phyloP scores from a whole-genome alignment of 345 rosid species.

The Jatropha curcas region DNA sequence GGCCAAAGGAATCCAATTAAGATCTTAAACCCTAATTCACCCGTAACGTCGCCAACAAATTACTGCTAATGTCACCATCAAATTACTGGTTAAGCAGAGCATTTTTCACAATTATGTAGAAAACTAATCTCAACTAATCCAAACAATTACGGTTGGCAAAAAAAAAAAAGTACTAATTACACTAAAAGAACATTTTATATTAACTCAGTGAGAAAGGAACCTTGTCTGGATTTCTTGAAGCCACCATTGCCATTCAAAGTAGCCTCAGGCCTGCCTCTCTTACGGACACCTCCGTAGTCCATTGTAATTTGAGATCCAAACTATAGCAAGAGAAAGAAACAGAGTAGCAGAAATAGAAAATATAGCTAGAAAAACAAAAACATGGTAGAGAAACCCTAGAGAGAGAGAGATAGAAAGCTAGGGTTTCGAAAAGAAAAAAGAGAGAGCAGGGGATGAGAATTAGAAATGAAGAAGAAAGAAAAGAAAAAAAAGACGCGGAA shows the following conservation, averaged over 20 bases:
- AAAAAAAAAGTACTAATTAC: no score
- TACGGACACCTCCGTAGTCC: conserved; percentile 27
- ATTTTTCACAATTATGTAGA: no score
- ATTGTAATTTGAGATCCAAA: conserved; percentile 8
- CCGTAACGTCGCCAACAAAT: no score
- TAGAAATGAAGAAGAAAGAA: neutral
- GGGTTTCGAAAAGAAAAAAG: conserved; percentile 17
- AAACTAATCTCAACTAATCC: neutral
- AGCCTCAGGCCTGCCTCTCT: conserved; percentile 52
- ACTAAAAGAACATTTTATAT: neutral
- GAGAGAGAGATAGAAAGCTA: conserved; percentile 2
- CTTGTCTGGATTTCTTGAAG: conserved; percentile 61
- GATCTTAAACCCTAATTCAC: no score
- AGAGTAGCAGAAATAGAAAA: neutral
- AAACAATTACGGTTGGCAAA: conserved; percentile 1
- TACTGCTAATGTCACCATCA: no score
- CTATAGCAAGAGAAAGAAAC: neutral
- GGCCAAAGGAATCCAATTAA: no score
- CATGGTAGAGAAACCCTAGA: neutral
- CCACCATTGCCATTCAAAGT: conserved; percentile 66
- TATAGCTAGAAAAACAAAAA: neutral
- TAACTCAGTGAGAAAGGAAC: conserved; percentile 18
- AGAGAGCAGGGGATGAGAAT: neutral
- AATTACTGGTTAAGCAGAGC: no score
- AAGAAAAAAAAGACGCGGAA: neutral